phyloP scores from a whole-genome alignment of 495 filamentous ascomycete genomes.

The Neurospora sp. region DNA sequence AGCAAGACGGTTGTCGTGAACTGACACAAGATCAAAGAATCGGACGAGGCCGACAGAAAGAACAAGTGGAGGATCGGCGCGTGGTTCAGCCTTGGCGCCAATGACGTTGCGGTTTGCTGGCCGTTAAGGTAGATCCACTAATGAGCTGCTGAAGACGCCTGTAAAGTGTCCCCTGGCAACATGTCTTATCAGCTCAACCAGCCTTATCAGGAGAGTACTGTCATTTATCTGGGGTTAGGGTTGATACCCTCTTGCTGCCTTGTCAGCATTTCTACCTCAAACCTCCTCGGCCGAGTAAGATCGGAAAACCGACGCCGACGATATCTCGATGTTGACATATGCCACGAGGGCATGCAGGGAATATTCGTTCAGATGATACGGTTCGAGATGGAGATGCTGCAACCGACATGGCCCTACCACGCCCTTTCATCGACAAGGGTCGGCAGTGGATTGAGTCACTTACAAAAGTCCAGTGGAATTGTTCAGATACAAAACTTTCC shows the following conservation, averaged over 20 bases:
- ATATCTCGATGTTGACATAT: not conserved
- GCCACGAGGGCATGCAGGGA: not conserved
- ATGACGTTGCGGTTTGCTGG: not conserved
- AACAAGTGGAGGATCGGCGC: not conserved
- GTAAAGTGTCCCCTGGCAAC: not conserved
- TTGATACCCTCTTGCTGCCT: not conserved
- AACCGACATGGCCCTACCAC: not conserved
- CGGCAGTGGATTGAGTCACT: not conserved
- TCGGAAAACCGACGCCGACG: not conserved
- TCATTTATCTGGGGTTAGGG: not conserved
- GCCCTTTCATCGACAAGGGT: not conserved
- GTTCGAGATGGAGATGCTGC: not conserved
- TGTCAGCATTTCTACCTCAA: not conserved
- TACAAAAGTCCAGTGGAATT: not conserved
- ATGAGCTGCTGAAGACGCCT: not conserved
- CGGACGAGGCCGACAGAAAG: not conserved
- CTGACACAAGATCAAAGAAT: not conserved
- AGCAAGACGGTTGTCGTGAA: not conserved
- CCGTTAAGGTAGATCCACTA: not conserved
- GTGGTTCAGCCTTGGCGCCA: not conserved
- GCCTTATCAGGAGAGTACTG: not conserved
- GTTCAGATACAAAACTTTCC: too few relatives aligned
- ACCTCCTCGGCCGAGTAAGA: not conserved
- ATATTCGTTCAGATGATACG: not conserved
- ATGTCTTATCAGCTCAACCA: not conserved